Evolutionary conservation across 225 moss, liverwort and hornwort genomes (phyloP).

Genomic region (Takakia lepidozioides): DNA sequence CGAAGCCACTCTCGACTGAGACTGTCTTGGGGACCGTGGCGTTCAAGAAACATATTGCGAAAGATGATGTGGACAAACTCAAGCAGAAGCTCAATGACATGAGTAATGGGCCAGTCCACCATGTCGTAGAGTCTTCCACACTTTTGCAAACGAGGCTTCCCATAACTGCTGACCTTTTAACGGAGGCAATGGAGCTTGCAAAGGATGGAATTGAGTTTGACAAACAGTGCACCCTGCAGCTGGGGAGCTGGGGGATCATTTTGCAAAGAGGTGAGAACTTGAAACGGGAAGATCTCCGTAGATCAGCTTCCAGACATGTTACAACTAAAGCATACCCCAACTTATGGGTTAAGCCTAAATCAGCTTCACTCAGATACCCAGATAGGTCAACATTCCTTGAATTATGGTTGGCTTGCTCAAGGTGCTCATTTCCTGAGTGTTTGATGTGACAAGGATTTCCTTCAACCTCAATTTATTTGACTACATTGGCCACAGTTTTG

Average conservation of each 20-base stretch:
- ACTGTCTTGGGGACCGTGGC: slow-evolving; percentile 27
- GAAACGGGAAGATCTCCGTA: too few relatives aligned
- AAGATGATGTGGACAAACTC: slow-evolving; percentile 24
- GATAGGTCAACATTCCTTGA: too few relatives aligned
- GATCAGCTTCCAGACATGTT: too few relatives aligned
- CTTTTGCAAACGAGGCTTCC: slow-evolving; percentile 38
- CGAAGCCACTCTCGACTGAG: slow-evolving; percentile 13
- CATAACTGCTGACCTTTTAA: slow-evolving; percentile 29
- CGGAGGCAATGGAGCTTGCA: slow-evolving; percentile 34
- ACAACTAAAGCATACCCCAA: too few relatives aligned
- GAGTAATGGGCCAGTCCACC: slow-evolving; percentile 17
- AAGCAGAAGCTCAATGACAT: slow-evolving; percentile 23
- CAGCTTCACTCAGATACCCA: too few relatives aligned
- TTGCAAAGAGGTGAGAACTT: slow-evolving; percentile 31
- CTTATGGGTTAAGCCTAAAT: too few relatives aligned
- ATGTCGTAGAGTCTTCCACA: slow-evolving; percentile 9
- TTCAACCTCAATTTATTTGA: too few relatives aligned
- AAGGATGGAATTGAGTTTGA: slow-evolving; percentile 26
- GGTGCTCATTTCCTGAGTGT: too few relatives aligned
- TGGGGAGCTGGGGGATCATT: slow-evolving; percentile 43
- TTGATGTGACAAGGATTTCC: too few relatives aligned
- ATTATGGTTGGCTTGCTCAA: too few relatives aligned
- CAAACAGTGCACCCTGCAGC: slow-evolving; percentile 27
- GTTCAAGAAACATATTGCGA: slow-evolving; percentile 6
- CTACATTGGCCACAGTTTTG: too few relatives aligned